These are phyloP conservation scores for Aspergillus novoparasiticus DNA, from an alignment of 2,329 filamentous ascomycete species.

Conservation along the genomic window DNA sequence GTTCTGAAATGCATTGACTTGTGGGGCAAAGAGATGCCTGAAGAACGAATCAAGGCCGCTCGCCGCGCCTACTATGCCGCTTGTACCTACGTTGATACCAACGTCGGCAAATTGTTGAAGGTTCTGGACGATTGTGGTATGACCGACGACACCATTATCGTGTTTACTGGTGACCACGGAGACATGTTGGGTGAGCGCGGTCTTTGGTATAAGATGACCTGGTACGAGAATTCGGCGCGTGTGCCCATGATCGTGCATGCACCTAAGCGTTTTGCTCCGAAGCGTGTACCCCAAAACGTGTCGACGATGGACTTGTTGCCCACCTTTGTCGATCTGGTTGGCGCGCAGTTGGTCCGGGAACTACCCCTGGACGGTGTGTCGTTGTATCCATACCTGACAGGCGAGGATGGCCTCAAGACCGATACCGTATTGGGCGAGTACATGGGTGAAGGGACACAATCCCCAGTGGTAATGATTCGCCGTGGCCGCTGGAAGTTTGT, in stretches of 20 bases:
- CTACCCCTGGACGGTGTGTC: constrained; percentile 87
- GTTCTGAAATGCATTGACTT: constrained; percentile 84
- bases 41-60: constrained; percentile 83
- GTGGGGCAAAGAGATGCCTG: constrained; percentile 78
- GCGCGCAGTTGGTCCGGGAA: constrained; percentile 66
- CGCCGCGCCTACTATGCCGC: constrained; percentile 89
- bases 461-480: constrained; percentile 91
- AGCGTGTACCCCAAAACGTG: constrained; percentile 78
- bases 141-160: constrained; percentile 82
- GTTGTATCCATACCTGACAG: constrained; percentile 73
- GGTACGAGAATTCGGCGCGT: constrained; percentile 87
- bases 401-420: constrained; percentile 57
- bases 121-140: constrained; percentile 78
- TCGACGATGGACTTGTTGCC: constrained; percentile 89
- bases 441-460: constrained; percentile 87
- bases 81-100: constrained; percentile 91
- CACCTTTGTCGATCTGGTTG: constrained; percentile 81
- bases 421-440: constrained; percentile 96
- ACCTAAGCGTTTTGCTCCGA: constrained; percentile 73
- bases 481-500: constrained; percentile 90
- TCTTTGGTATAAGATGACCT: constrained; percentile 96
- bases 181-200: constrained; percentile 94
- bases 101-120: constrained; percentile 78
- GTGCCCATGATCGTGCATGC: constrained; percentile 86
- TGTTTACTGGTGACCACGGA: constrained; percentile 92